Conservation (phyloP, 1,139 yeast species). For the Lodderomyces oxycetoniae region DNA sequence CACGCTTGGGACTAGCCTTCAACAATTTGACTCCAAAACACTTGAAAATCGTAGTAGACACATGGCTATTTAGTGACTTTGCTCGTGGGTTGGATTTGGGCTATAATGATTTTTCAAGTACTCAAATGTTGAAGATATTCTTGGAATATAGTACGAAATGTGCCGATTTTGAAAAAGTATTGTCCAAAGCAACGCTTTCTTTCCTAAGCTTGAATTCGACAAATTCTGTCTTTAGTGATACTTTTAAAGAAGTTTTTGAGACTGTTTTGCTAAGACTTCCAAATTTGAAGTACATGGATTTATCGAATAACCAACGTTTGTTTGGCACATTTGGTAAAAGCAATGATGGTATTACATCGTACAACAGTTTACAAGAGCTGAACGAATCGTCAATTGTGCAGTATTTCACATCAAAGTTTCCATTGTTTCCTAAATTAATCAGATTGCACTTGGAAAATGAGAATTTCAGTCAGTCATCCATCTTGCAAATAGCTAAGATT, state of each 20-base stretch:
- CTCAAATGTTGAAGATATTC: conserved; percentile 24
- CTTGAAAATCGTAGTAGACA: conserved; percentile 42
- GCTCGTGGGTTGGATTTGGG: conserved; percentile 65
- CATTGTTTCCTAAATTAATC: conserved; percentile 51
- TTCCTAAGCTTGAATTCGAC: conserved; percentile 74
- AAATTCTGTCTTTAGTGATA: conserved; percentile 36
- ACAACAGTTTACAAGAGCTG: neutral
- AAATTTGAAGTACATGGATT: conserved; percentile 56
- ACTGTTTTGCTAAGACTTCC: conserved; percentile 38
- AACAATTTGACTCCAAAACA: conserved; percentile 53
- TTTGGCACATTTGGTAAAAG: conserved; percentile 30
- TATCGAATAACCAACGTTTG: conserved; percentile 59
- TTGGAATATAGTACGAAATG: conserved; percentile 19
- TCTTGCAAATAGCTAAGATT: conserved; percentile 55
- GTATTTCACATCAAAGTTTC: conserved; percentile 51
- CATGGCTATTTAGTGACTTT: conserved; percentile 33
- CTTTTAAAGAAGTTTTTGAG: conserved; percentile 32
- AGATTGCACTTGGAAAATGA: conserved; percentile 63
- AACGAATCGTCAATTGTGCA: conserved; percentile 22
- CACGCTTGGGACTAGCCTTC: conserved; percentile 64
- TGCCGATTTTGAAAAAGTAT: conserved; percentile 17
- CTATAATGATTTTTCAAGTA: conserved; percentile 56
- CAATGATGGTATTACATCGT: neutral
- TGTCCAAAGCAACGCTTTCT: conserved; percentile 35
- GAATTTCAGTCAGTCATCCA: conserved; percentile 40